Percentiles rank a stretch among this genome's conserved stretches.
phyloP scores from a whole-genome alignment of 208 protist genomes.

The Herpetomonas samuelpessoai region DNA sequence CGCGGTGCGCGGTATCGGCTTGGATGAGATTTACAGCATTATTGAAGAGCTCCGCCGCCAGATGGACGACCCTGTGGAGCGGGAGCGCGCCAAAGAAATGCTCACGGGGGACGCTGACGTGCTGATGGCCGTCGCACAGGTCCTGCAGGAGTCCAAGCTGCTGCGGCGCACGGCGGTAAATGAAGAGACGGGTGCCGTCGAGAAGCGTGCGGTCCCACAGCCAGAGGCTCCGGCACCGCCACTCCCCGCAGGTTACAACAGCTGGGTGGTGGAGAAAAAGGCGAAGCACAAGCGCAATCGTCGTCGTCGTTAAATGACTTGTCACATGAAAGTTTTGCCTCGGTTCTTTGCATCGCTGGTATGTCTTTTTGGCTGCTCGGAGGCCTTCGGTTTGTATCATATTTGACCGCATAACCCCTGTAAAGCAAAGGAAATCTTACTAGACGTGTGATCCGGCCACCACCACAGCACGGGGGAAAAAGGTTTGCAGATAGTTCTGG shows the following conservation, averaged over 20 bases:
- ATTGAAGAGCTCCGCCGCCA: constrained; percentile 58
- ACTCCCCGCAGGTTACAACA: constrained; percentile 57
- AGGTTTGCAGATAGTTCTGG: no score
- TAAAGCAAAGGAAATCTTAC: no score
- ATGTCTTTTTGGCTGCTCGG: no score
- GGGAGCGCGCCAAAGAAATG: constrained; percentile 51
- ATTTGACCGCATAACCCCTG: no score
- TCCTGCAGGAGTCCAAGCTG: constrained; percentile 63
- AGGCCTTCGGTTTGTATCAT: no score
- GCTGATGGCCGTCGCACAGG: constrained; percentile 58
- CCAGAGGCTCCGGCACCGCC: constrained; percentile 39
- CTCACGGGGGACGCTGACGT: constrained; percentile 54
- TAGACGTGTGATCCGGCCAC: no score
- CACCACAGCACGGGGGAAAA: no score
- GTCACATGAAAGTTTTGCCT: no score
- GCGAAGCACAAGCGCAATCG: background rate
- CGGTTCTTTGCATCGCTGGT: no score
- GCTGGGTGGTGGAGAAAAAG: constrained; percentile 44
- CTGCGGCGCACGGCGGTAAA: constrained; percentile 41
- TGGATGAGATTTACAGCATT: constrained; percentile 65
- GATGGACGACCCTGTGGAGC: constrained; percentile 51
- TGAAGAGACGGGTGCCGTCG: constrained; percentile 23
- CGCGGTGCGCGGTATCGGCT: constrained; percentile 48
- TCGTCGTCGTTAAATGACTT: background rate
- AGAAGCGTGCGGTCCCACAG: constrained; percentile 40